Percentiles rank a stretch among this genome's conserved stretches.
Conservation (phyloP, 768 basidiomycete genomes). For the Hydnomerulius pinastri region DNA sequence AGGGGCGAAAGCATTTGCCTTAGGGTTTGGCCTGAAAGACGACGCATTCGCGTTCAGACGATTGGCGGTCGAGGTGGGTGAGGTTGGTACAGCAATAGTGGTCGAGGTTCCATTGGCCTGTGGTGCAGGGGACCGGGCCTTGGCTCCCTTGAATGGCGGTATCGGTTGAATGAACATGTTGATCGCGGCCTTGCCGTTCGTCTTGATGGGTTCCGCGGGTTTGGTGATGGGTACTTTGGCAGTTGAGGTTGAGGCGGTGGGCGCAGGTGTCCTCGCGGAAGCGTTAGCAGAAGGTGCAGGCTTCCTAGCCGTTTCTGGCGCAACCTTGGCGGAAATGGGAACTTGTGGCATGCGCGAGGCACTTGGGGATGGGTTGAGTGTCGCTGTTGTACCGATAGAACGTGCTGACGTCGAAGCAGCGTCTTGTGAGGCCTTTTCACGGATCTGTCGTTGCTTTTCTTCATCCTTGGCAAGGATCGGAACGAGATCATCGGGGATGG, state of each 20-base stretch:
- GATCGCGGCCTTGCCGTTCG: slow-evolving; percentile 49
- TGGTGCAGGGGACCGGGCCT: slow-evolving; percentile 36
- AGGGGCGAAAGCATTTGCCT: slow-evolving; percentile 76
- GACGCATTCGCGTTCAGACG: slow-evolving; percentile 88
- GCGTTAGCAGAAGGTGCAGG: slow-evolving; percentile 23
- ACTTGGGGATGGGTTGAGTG: slow-evolving; percentile 45
- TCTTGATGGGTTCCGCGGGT: slow-evolving; percentile 30
- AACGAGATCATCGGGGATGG: slow-evolving; percentile 93
- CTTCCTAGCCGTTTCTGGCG: slow-evolving; percentile 31
- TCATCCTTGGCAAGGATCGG: slow-evolving; percentile 93
- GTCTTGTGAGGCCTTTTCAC: slow-evolving; percentile 73
- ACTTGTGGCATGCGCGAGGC: slow-evolving; percentile 44
- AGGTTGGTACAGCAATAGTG: slow-evolving; percentile 41
- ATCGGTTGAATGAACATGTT: slow-evolving; percentile 87
- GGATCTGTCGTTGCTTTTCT: slow-evolving; percentile 82
- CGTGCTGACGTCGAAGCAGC: slow-evolving; percentile 68
- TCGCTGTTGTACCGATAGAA: slow-evolving; percentile 57
- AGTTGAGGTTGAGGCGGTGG: slow-evolving; percentile 27
- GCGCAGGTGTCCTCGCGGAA: slow-evolving; percentile 30
- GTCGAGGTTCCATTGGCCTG: slow-evolving; percentile 34
- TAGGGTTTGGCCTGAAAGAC: slow-evolving; percentile 87
- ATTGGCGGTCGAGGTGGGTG: slow-evolving; percentile 55
- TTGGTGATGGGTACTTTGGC: slow-evolving; percentile 35
- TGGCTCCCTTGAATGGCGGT: slow-evolving; percentile 82
- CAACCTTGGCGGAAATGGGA: slow-evolving; percentile 30